phyloP scores from a whole-genome alignment of 2,329 filamentous ascomycete genomes.

The Cercospora zeina region DNA sequence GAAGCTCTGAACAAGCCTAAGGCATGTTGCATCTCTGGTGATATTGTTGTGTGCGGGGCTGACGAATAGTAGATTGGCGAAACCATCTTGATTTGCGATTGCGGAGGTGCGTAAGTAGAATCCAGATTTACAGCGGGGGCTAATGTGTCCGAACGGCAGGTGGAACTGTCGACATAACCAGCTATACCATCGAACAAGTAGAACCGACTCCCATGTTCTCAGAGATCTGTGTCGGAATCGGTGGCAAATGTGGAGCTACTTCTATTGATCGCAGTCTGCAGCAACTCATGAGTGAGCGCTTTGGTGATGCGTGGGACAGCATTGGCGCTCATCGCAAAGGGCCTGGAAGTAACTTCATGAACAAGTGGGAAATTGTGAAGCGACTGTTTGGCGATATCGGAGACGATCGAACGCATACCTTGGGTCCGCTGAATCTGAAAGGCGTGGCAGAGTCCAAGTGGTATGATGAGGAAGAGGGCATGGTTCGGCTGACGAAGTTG shows the following conservation, averaged over 20 bases:
- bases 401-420: conserved; percentile 2
- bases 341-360: conserved; percentile 22
- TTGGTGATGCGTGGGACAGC: conserved; percentile 19
- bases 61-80: conserved; percentile 14
- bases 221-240: conserved; percentile 21
- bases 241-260: conserved; percentile 25
- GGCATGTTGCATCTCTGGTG: not conserved
- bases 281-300: conserved; percentile 22
- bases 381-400: conserved; percentile 12
- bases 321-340: conserved; percentile 19
- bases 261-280: conserved; percentile 26
- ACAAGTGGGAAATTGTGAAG: conserved; percentile 23
- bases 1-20: conserved; percentile 14
- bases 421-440: conserved; percentile 12
- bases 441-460: conserved; percentile 6
- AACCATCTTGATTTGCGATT: conserved; percentile 24
- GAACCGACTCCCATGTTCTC: conserved; percentile 21
- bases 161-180: conserved; percentile 26
- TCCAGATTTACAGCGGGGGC: not conserved
- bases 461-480: conserved; percentile 19
- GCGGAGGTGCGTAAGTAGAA: conserved; percentile 15
- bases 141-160: not conserved
- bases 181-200: conserved; percentile 19
- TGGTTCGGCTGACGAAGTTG: conserved; percentile 18
- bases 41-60: not conserved